phyloP scores from a whole-genome alignment of 805 yeast genomes.

The Cyberlindnera meyerae region DNA sequence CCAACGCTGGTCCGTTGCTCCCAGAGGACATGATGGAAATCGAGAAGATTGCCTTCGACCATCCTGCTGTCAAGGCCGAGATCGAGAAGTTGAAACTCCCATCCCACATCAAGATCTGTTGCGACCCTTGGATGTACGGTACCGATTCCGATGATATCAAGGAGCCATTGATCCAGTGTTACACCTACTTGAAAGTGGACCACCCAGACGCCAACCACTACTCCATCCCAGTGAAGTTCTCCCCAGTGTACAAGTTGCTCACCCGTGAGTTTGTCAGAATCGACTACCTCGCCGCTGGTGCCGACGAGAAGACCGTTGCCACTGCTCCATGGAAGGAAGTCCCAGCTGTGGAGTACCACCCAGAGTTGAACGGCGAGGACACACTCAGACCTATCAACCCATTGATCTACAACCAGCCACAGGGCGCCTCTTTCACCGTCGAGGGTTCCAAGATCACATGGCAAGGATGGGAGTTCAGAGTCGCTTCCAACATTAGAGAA shows the following conservation, averaged over 20 bases:
- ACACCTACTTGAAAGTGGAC: slow-evolving; percentile 66
- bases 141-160: slow-evolving; percentile 51
- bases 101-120: slow-evolving; percentile 42
- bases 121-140: slow-evolving; percentile 87
- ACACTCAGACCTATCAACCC: slow-evolving; percentile 60
- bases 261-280: slow-evolving; percentile 60
- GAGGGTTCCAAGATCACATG: slow-evolving; percentile 59
- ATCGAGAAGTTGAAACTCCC: slow-evolving; percentile 65
- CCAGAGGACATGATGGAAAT: slow-evolving; percentile 56
- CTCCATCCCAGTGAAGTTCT: slow-evolving; percentile 66
- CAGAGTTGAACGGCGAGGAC: slow-evolving; percentile 55
- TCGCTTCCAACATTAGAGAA: slow-evolving; percentile 66
- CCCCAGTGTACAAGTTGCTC: slow-evolving; percentile 65
- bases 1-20: slow-evolving; percentile 66
- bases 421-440: slow-evolving; percentile 67
- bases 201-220: slow-evolving; percentile 74
- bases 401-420: slow-evolving; percentile 65
- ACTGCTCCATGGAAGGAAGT: slow-evolving; percentile 60
- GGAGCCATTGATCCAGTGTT: slow-evolving; percentile 64
- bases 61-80: slow-evolving; percentile 59
- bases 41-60: slow-evolving; percentile 46
- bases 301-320: slow-evolving; percentile 48
- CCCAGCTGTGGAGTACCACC: slow-evolving; percentile 65
- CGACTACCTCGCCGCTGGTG: slow-evolving; percentile 70
- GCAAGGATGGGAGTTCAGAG: slow-evolving; percentile 84